These are phyloP conservation scores for Zymoseptoria brevis DNA, from an alignment of 2,329 filamentous ascomycete genomes.

Conservation along the genomic window DNA sequence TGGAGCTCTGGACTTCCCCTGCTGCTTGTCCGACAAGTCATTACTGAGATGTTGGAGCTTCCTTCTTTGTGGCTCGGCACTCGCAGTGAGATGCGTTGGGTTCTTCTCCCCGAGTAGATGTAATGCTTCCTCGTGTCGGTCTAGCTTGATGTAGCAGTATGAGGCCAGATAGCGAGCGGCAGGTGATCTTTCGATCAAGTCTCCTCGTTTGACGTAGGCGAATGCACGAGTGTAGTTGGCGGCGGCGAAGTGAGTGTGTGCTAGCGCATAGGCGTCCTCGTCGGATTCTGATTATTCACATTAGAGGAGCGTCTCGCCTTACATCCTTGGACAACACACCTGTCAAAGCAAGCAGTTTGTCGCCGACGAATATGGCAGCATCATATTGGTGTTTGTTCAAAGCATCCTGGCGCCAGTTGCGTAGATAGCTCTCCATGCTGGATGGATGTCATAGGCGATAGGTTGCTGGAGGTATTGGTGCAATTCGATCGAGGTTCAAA, in stretches of 20 bases:
- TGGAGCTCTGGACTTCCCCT: conserved; percentile 33
- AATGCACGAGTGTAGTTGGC: conserved; percentile 92
- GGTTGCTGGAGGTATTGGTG: background rate
- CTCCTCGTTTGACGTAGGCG: conserved; percentile 73
- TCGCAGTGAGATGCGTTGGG: conserved; percentile 76
- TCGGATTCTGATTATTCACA: conserved; percentile 61
- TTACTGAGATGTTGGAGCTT: conserved; percentile 61
- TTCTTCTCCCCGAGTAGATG: conserved; percentile 83
- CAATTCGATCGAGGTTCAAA: background rate
- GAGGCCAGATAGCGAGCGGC: conserved; percentile 89
- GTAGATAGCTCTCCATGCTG: conserved; percentile 82
- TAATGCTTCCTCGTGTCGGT: conserved; percentile 81
- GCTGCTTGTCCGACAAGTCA: conserved; percentile 36
- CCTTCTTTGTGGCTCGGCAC: conserved; percentile 55
- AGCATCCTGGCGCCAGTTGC: conserved; percentile 91
- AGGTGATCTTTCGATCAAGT: conserved; percentile 71
- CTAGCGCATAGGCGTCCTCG: conserved; percentile 91
- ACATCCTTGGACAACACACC: conserved; percentile 44
- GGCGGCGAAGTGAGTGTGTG: conserved; percentile 94
- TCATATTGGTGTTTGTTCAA: conserved; percentile 95
- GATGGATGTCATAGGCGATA: conserved; percentile 2
- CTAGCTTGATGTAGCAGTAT: conserved; percentile 90
- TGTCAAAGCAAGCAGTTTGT: conserved; percentile 91
- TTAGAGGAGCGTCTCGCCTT: background rate
- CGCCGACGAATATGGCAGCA: conserved; percentile 90